Evolutionary conservation across 495 filamentous ascomycete genomes (phyloP).

Genomic region (Penicillium mononematosum): DNA sequence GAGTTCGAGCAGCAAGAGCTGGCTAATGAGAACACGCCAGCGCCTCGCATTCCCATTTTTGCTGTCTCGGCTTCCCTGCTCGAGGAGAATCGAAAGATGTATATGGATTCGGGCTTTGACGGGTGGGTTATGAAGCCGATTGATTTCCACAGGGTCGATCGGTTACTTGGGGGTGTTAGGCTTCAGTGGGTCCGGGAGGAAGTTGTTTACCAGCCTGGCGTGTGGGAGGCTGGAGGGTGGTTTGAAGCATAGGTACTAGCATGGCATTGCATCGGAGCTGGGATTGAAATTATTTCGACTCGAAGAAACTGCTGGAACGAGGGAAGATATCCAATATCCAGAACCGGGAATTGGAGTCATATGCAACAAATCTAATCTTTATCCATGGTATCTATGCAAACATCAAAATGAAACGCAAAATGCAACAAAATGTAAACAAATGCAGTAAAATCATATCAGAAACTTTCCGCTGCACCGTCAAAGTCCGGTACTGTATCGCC

Average conservation of each 20-base stretch:
- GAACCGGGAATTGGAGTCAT: conserved; percentile 1
- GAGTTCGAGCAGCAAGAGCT: conserved; percentile 55
- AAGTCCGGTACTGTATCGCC: conserved; percentile 67
- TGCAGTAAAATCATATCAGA: conserved; percentile 42
- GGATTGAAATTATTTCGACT: neutral
- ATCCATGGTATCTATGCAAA: conserved; percentile 11
- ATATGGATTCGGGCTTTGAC: conserved; percentile 75
- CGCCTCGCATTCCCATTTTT: conserved; percentile 66
- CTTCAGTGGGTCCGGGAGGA: conserved; percentile 44
- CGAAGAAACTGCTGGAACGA: neutral
- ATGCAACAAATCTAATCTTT: neutral
- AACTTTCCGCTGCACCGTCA: conserved; percentile 63
- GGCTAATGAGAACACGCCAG: conserved; percentile 41
- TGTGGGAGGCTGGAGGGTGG: conserved; percentile 76
- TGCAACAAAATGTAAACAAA: neutral
- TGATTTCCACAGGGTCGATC: conserved; percentile 65
- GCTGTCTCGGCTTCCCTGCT: conserved; percentile 84
- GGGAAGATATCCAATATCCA: neutral
- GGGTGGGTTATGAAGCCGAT: conserved; percentile 84
- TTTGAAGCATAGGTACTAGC: conserved; percentile 38
- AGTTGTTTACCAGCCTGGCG: conserved; percentile 57
- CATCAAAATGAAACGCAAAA: conserved; percentile 6
- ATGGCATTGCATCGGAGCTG: neutral
- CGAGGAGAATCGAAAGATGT: conserved; percentile 61
- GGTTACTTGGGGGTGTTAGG: conserved; percentile 59